Evolutionary conservation across 345 rosid genomes (phyloP).

Genomic region (Citrus medica): DNA sequence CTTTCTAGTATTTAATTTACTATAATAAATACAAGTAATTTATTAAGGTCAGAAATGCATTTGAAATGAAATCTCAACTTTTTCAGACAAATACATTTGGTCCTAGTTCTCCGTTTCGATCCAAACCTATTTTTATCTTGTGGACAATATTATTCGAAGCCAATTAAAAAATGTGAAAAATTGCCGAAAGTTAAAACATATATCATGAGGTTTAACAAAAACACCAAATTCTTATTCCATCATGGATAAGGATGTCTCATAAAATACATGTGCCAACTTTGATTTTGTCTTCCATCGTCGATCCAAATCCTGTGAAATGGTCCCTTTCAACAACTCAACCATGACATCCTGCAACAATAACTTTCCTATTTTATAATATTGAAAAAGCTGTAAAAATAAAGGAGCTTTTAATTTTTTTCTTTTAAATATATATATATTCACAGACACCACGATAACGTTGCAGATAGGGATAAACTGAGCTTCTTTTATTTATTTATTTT

Average conservation of each 20-base stretch:
- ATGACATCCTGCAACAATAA: background rate
- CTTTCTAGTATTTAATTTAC: background rate
- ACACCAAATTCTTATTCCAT: background rate
- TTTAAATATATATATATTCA: too few relatives aligned
- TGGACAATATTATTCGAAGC: too few relatives aligned
- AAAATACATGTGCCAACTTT: background rate
- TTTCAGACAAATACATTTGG: background rate
- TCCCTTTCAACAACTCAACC: background rate
- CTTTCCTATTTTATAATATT: too few relatives aligned
- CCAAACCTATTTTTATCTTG: background rate
- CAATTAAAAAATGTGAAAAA: too few relatives aligned
- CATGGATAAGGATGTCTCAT: background rate
- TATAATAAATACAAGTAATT: background rate
- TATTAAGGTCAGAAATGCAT: background rate
- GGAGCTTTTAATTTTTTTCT: background rate
- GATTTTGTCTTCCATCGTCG: background rate
- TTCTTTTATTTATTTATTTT: background rate
- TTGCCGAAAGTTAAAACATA: background rate
- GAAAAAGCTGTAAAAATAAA: too few relatives aligned
- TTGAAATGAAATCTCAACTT: too few relatives aligned
- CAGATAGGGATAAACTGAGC: background rate
- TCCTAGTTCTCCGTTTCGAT: too few relatives aligned
- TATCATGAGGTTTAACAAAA: too few relatives aligned
- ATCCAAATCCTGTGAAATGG: background rate
- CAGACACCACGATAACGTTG: background rate